Percentiles rank a stretch among this genome's conserved stretches.
These are phyloP conservation scores for Paramyrothecium roridum DNA, from an alignment of 2,329 filamentous ascomycete species.

Conservation along the genomic window DNA sequence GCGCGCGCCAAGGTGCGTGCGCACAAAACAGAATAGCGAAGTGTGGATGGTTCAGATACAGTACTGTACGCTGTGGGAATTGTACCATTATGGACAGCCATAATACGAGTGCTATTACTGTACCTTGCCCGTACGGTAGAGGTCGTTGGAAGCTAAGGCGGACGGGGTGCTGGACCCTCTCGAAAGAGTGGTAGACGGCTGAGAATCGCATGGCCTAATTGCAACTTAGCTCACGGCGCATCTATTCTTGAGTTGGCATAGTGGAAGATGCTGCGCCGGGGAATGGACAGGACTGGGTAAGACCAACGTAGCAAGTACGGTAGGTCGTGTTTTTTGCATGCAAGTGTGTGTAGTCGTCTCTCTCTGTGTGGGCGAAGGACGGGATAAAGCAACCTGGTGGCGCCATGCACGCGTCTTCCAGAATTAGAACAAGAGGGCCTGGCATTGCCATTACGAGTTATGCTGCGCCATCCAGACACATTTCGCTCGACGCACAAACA, in stretches of 20 bases:
- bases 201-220: neutral
- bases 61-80: no score
- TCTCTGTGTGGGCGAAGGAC: no score
- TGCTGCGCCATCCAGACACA: conserved; percentile 26
- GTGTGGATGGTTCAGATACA: neutral
- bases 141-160: no score
- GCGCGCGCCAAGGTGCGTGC: neutral
- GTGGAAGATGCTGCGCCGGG: no score
- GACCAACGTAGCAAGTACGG: no score
- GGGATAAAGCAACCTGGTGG: no score
- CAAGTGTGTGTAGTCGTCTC: neutral
- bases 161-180: no score
- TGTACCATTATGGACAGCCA: no score
- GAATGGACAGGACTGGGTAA: no score
- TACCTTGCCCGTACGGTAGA: no score
- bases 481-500: conserved; percentile 9
- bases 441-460: conserved; percentile 11
- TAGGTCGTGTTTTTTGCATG: neutral
- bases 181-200: neutral
- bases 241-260: neutral
- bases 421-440: conserved; percentile 27
- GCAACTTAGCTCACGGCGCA: neutral
- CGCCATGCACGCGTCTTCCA: conserved; percentile 12
- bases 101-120: no score
- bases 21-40: neutral